phyloP scores from a whole-genome alignment of 257 asterid species.

The Lavandula angustifolia region DNA sequence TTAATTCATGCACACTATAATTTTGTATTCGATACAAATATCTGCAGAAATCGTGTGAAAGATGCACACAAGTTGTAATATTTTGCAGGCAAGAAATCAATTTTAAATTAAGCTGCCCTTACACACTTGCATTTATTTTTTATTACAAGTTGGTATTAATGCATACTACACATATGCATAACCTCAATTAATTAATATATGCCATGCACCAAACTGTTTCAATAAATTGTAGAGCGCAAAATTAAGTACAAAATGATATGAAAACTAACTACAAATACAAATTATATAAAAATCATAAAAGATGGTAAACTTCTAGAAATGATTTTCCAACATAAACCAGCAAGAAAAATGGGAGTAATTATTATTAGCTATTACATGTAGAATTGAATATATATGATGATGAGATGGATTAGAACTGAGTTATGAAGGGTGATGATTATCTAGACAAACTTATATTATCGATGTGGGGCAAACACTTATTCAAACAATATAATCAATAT shows the following conservation, averaged over 20 bases:
- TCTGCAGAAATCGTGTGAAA: conserved; percentile 23
- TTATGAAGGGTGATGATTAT: no score
- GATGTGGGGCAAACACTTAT: no score
- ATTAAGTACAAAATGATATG: neutral
- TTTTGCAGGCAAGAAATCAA: neutral
- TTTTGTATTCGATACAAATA: conserved; percentile 33
- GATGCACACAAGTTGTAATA: conserved; percentile 25
- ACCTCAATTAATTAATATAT: neutral
- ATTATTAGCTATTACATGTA: no score
- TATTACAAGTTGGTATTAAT: conserved; percentile 12
- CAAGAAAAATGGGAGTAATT: no score
- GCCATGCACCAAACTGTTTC: no score
- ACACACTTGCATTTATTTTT: neutral
- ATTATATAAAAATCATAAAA: no score
- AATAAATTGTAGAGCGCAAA: neutral
- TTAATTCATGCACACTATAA: conserved; percentile 40
- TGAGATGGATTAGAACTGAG: no score
- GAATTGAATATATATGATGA: no score
- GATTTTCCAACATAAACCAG: no score
- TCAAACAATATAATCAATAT: no score
- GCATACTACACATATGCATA: neutral
- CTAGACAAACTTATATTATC: no score
- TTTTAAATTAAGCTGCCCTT: neutral
- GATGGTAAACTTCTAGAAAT: no score
- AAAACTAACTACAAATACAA: neutral